Evolutionary conservation across 768 basidiomycete species (phyloP).

Genomic region (Lenzites betulinus): DNA sequence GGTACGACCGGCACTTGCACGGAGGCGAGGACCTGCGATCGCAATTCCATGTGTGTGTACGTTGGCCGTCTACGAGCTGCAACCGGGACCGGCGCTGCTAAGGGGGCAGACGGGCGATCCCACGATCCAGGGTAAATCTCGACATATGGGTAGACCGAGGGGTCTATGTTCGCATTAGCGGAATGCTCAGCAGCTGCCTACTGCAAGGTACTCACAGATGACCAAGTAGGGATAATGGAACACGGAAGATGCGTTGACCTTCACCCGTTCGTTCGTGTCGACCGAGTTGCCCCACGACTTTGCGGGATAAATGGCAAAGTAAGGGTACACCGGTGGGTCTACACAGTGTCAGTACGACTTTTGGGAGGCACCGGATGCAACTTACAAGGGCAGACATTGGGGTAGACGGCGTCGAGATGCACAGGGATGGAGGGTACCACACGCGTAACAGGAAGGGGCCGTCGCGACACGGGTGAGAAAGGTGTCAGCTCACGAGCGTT

Average conservation of each 20-base stretch:
- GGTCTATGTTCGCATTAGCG: slow-evolving; percentile 18
- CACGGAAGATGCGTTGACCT: not conserved
- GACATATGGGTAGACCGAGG: slow-evolving; percentile 30
- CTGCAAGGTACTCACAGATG: slow-evolving; percentile 8
- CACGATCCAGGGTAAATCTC: slow-evolving; percentile 30
- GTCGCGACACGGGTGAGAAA: slow-evolving; percentile 19
- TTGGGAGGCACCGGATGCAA: not conserved
- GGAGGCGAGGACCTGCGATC: not conserved
- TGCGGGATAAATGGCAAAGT: slow-evolving; percentile 30
- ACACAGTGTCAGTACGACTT: not conserved
- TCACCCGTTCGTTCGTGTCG: not conserved
- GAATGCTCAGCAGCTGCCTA: not conserved
- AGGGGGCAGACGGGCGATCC: not conserved
- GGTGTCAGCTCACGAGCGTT: slow-evolving; percentile 21
- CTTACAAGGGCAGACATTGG: slow-evolving; percentile 28
- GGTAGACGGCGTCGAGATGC: slow-evolving; percentile 19
- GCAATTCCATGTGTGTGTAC: not conserved
- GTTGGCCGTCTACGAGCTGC: not conserved
- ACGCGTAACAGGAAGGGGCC: slow-evolving; percentile 15
- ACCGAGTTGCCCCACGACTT: not conserved
- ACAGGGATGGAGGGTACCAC: slow-evolving; percentile 8
- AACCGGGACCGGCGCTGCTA: too few species aligned
- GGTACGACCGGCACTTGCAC: not conserved
- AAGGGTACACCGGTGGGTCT: slow-evolving; percentile 32
- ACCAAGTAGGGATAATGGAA: slow-evolving; percentile 15